A percentile compares a stretch with the other conserved stretches of the same genome.
These are phyloP conservation scores for Litsea cubeba DNA, from an alignment of 164 flowering plant genomes.

Conservation along the genomic window DNA sequence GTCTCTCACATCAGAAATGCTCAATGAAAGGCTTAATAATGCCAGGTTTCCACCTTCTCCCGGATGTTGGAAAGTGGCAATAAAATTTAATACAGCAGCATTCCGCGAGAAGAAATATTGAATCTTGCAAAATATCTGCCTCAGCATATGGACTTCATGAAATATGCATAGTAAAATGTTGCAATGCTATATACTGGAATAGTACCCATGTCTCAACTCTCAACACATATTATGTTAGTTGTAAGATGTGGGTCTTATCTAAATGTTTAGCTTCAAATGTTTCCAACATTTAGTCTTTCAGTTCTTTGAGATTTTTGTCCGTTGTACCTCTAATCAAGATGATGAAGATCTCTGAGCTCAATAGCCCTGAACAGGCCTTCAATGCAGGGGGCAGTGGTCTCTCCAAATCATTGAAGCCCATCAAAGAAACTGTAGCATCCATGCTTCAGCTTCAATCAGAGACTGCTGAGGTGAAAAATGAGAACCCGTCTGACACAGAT, in stretches of 20 bases:
- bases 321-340: background rate
- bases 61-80: background rate
- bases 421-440: slow-evolving; percentile 51
- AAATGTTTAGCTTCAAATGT: background rate
- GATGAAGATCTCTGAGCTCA: slow-evolving; percentile 8
- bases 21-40: background rate
- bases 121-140: background rate
- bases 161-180: background rate
- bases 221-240: background rate
- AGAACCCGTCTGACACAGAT: slow-evolving; percentile 20
- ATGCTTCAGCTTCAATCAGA: slow-evolving; percentile 40
- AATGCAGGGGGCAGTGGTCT: slow-evolving; percentile 41
- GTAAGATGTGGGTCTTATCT: background rate
- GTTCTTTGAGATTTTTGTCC: background rate
- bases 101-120: background rate
- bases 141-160: background rate
- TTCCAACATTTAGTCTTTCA: background rate
- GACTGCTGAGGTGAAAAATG: slow-evolving; percentile 19
- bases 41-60: too few relatives aligned
- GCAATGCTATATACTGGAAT: background rate
- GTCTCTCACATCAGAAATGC: background rate
- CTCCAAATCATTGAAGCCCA: slow-evolving; percentile 46
- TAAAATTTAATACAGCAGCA: background rate
- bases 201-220: background rate
- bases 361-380: slow-evolving; percentile 58